Conservation (phyloP, 768 basidiomycete species). For the Boletus rex-veris region DNA sequence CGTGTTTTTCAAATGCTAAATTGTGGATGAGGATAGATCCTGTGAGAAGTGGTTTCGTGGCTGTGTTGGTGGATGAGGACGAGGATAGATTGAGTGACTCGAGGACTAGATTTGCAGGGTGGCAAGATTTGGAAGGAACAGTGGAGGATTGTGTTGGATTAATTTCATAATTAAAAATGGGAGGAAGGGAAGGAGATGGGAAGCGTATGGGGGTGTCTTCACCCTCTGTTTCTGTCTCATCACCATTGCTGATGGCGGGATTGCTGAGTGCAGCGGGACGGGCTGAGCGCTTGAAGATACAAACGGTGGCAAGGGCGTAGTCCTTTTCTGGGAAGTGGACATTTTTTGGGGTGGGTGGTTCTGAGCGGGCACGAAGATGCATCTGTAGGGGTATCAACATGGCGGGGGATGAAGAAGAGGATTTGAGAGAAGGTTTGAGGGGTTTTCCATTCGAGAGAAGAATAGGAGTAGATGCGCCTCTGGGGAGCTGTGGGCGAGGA, state of each 20-base stretch:
- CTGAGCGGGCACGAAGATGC: constrained; percentile 44
- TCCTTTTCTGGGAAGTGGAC: constrained; percentile 83
- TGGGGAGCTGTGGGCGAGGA: constrained; percentile 21
- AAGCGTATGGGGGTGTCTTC: constrained; percentile 17
- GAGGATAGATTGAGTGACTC: constrained; percentile 35
- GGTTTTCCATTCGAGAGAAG: constrained; percentile 76
- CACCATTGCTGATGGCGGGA: constrained; percentile 19
- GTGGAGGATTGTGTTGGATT: constrained; percentile 17
- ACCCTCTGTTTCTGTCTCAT: constrained; percentile 47
- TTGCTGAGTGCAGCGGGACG: constrained; percentile 56
- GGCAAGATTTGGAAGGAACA: constrained; percentile 1
- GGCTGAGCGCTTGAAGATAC: constrained; percentile 62
- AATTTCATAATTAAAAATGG: constrained; percentile 18
- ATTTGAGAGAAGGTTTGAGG: constrained; percentile 82
- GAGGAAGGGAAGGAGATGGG: constrained; percentile 27
- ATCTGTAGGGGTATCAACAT: constrained; percentile 4
- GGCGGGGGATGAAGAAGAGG: constrained; percentile 23
- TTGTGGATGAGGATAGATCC: constrained; percentile 86
- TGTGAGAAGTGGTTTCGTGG: constrained; percentile 41
- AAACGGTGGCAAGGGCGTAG: constrained; percentile 57
- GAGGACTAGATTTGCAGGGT: constrained; percentile 32
- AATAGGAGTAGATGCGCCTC: constrained; percentile 40
- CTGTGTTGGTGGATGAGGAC: constrained; percentile 1
- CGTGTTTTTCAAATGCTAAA: constrained; percentile 79
- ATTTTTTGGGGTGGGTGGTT: constrained; percentile 72